Evolutionary conservation across 106 monocot species (phyloP), one percentile per base, ranked within the genome.

Genomic region (Apostasia shenzhenica): DNA sequence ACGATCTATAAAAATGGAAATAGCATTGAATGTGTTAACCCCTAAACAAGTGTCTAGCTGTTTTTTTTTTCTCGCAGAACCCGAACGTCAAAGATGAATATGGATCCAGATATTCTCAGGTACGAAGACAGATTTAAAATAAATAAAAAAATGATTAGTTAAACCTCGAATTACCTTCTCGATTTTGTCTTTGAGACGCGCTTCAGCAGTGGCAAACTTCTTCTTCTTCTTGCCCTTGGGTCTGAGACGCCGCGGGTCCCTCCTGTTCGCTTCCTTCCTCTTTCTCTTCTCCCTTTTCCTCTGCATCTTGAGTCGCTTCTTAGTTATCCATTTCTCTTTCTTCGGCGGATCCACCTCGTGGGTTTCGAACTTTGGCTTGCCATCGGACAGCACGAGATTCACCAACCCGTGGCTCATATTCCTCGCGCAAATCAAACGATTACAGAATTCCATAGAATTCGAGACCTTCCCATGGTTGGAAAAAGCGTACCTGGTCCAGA

Each of bases 281-380:
- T 81, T 93, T 75, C 65, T 76, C 81, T 84, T 93, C 79, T 93
- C 93, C 72, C 86, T 74, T 77, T 79, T 86, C 83, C 93, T 64
- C 81, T 89, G 78, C 73, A 81, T 48, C 83, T 93, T 93, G 10
- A 93, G 76, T 69, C 86, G 70, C 79, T 83, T 89, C 81, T 93
- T 93, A 7, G 83, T 74, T 56, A 67, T 64, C 70, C 80, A 93
- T 68, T 84, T 89, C 52, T 78, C 77, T 79, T 89, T 88, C 72
- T 60, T 79, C 6, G 79, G 68, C 42, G 83, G 93, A 14, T 81
- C 79, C 37, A 67, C 67, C 81, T 93, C 79, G 6, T 73, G 59
- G 37, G 78, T 79, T 70, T 93, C 85, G 69, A 93, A 93, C 73
- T 69, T 83, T 14, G 92, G 92, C 54, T 78, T 82, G 37, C 81